Evolutionary conservation across 805 yeast species (phyloP).

Genomic region (Candida peoriensis): DNA sequence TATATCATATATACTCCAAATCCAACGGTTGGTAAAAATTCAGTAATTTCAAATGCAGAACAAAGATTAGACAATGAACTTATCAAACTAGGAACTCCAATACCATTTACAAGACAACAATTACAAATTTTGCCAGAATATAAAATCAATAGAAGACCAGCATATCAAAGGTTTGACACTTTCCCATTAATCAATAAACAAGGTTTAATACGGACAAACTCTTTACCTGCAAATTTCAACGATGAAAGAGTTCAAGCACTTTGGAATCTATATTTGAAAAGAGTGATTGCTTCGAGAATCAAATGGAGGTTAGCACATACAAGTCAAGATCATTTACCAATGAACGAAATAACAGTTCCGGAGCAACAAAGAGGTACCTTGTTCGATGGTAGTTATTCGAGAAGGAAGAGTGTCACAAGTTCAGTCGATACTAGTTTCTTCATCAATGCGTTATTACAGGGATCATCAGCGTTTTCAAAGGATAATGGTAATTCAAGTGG

Average conservation of each 20-base stretch:
- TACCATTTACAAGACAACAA: conserved; percentile 3
- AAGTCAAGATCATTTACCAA: not conserved
- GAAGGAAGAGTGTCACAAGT: conserved; percentile 11
- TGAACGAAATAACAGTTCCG: conserved; percentile 5
- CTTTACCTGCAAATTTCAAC: conserved; percentile 16
- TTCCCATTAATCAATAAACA: conserved; percentile 9
- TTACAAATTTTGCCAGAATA: conserved; percentile 7
- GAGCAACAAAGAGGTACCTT: conserved; percentile 2
- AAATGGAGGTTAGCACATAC: conserved; percentile 25
- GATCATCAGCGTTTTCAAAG: conserved; percentile 3
- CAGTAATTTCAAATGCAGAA: conserved; percentile 20
- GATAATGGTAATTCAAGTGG: conserved; percentile 1
- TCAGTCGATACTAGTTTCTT: conserved; percentile 23
- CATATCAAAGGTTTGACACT: conserved; percentile 13
- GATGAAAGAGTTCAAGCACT: conserved; percentile 16
- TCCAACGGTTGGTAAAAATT: conserved; percentile 16
- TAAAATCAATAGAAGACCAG: conserved; percentile 9
- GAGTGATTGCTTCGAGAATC: conserved; percentile 29
- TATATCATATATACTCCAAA: conserved; percentile 22
- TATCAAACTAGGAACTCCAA: conserved; percentile 14
- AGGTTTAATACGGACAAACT: conserved; percentile 14
- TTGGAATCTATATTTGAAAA: conserved; percentile 30
- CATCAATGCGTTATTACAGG: conserved; percentile 9
- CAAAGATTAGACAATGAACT: conserved; percentile 18
- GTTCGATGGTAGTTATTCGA: not conserved